Conservation (phyloP, 169 alveolate genomes). For the Plasmodium billcollinsi region DNA sequence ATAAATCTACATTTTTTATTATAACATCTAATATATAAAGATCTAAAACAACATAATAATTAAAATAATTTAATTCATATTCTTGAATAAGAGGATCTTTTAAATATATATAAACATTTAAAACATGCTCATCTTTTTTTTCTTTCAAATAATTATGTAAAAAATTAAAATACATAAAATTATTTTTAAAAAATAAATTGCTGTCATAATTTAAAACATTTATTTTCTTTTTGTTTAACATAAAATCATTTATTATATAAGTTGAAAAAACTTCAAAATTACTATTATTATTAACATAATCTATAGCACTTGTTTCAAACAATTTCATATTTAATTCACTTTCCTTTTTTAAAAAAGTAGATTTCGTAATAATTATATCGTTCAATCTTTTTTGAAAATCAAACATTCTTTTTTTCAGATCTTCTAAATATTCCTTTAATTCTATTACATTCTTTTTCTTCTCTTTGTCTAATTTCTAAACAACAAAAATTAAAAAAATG, state of each 20-base stretch:
- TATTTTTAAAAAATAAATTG: constrained; percentile 42
- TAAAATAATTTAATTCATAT: constrained; percentile 26
- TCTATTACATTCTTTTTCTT: constrained; percentile 15
- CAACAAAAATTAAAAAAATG: not conserved
- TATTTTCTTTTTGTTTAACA: constrained; percentile 48
- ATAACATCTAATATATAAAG: constrained; percentile 33
- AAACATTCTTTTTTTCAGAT: constrained; percentile 15
- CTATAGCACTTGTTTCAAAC: constrained; percentile 12
- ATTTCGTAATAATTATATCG: constrained; percentile 18
- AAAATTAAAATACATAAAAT: constrained; percentile 46
- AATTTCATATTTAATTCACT: constrained; percentile 11
- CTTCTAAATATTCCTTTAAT: constrained; percentile 26
- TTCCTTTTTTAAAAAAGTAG: constrained; percentile 6
- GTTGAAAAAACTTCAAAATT: constrained; percentile 49
- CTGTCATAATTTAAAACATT: constrained; percentile 55
- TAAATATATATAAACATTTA: constrained; percentile 49
- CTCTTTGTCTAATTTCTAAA: constrained; percentile 50
- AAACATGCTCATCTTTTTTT: constrained; percentile 1
- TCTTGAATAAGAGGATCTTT: constrained; percentile 48
- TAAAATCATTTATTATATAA: constrained; percentile 58
- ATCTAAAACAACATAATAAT: constrained; percentile 47
- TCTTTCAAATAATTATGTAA: constrained; percentile 39
- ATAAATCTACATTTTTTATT: constrained; percentile 37
- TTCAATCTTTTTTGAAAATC: constrained; percentile 23
- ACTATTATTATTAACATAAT: constrained; percentile 23